These are phyloP conservation scores for Ophiosphaerella korrae DNA, from an alignment of 2,329 filamentous ascomycete genomes.

Conservation along the genomic window DNA sequence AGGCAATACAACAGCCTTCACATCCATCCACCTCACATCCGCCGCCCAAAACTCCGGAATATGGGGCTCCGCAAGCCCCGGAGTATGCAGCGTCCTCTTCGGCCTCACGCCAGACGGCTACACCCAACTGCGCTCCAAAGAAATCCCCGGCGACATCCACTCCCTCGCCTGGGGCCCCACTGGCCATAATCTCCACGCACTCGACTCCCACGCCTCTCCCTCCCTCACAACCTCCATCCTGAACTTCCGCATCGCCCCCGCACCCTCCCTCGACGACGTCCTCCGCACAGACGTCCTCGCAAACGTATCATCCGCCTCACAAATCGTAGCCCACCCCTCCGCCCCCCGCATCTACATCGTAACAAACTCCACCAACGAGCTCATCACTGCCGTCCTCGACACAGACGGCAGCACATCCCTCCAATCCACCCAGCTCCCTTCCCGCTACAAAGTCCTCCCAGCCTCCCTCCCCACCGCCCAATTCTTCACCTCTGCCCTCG, in stretches of 20 bases:
- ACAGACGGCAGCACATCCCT: neutral
- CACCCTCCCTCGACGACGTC: slow-evolving; percentile 16
- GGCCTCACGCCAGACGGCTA: slow-evolving; percentile 18
- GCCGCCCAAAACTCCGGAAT: slow-evolving; percentile 16
- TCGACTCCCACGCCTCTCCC: slow-evolving; percentile 20
- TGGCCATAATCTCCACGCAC: slow-evolving; percentile 25
- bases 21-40: slow-evolving; percentile 17
- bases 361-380: slow-evolving; percentile 25
- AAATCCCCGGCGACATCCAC: slow-evolving; percentile 25
- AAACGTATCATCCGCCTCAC: slow-evolving; percentile 21
- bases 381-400: slow-evolving; percentile 17
- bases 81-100: slow-evolving; percentile 28
- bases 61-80: slow-evolving; percentile 27
- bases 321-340: slow-evolving; percentile 27
- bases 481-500: slow-evolving; percentile 19
- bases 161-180: slow-evolving; percentile 27
- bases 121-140: slow-evolving; percentile 19
- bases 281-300: slow-evolving; percentile 16
- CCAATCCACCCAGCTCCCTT: slow-evolving; percentile 1
- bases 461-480: slow-evolving; percentile 7
- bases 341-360: slow-evolving; percentile 23
- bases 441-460: slow-evolving; percentile 18
- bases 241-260: slow-evolving; percentile 25
- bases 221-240: slow-evolving; percentile 19
- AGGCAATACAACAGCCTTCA: slow-evolving; percentile 29